Conservation (phyloP, 306 rosid species). For the Potentilla sterilis region DNA sequence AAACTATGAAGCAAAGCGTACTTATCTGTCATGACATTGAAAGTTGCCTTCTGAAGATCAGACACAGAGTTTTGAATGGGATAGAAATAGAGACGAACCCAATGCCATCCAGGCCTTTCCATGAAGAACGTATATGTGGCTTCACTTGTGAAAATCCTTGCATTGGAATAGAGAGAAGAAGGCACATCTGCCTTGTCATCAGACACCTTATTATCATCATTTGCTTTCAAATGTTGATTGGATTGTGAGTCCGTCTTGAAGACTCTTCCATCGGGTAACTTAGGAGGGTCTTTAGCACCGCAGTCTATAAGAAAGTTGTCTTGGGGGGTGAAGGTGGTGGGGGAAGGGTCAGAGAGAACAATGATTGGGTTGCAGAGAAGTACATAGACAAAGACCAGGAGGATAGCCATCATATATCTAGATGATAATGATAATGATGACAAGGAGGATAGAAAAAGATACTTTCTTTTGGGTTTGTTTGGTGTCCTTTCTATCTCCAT, state of each 20-base stretch:
- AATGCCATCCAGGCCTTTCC: slow-evolving; percentile 37
- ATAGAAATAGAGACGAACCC: slow-evolving; percentile 33
- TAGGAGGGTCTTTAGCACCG: slow-evolving; percentile 46
- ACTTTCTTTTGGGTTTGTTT: background rate
- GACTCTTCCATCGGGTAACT: slow-evolving; percentile 63
- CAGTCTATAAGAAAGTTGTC: slow-evolving; percentile 75
- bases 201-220: slow-evolving; percentile 48
- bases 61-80: slow-evolving; percentile 22
- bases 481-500: slow-evolving; percentile 43
- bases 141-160: slow-evolving; percentile 44
- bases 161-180: slow-evolving; percentile 44
- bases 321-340: slow-evolving; percentile 46
- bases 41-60: slow-evolving; percentile 29
- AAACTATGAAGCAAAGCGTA: slow-evolving; percentile 36
- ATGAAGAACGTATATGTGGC: slow-evolving; percentile 31
- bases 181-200: slow-evolving; percentile 25
- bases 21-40: slow-evolving; percentile 28
- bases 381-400: slow-evolving; percentile 49
- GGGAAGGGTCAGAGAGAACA: slow-evolving; percentile 8
- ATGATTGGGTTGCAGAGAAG: slow-evolving; percentile 17
- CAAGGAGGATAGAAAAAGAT: slow-evolving; percentile 44
- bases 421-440: slow-evolving; percentile 30
- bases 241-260: slow-evolving; percentile 73
- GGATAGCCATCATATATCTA: slow-evolving; percentile 51
- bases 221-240: slow-evolving; percentile 41